A percentile compares a stretch with the other conserved stretches of the same genome.
Conservation (phyloP, 2,329 filamentous ascomycete species). For the Fusarium neocosmosporiellum region DNA sequence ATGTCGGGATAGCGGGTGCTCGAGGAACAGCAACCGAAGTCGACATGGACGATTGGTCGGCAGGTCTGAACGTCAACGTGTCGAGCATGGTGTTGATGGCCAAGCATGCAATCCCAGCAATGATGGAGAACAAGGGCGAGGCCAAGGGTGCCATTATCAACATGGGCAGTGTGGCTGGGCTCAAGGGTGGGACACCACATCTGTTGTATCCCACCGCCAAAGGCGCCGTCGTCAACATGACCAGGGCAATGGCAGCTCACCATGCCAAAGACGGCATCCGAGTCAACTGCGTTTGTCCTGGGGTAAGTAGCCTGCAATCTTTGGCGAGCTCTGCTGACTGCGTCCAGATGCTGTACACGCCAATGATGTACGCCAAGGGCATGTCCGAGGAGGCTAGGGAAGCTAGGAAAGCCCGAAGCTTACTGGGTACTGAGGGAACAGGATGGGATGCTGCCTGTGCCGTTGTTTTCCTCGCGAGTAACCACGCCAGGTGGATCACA, state of each 20-base stretch:
- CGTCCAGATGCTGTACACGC: conserved; percentile 57
- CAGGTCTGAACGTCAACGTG: conserved; percentile 70
- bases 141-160: conserved; percentile 67
- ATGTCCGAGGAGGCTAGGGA: conserved; percentile 54
- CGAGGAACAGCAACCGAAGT: conserved; percentile 69
- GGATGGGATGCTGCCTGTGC: conserved; percentile 57
- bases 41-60: conserved; percentile 68
- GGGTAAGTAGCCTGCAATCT: conserved; percentile 20
- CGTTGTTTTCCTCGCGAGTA: conserved; percentile 53
- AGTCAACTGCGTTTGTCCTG: conserved; percentile 63
- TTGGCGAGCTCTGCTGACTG: background rate
- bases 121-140: conserved; percentile 63
- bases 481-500: conserved; percentile 58
- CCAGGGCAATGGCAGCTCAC: conserved; percentile 62
- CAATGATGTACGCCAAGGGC: conserved; percentile 56
- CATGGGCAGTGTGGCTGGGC: conserved; percentile 70
- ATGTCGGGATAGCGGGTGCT: conserved; percentile 71
- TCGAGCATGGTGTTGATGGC: conserved; percentile 73
- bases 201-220: conserved; percentile 61
- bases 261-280: conserved; percentile 58
- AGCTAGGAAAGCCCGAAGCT: conserved; percentile 51
- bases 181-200: conserved; percentile 58
- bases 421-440: conserved; percentile 56
- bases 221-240: conserved; percentile 63
- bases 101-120: conserved; percentile 70